phyloP scores from a whole-genome alignment of 2,329 filamentous ascomycete species.

The Xylariaceae sp. region DNA sequence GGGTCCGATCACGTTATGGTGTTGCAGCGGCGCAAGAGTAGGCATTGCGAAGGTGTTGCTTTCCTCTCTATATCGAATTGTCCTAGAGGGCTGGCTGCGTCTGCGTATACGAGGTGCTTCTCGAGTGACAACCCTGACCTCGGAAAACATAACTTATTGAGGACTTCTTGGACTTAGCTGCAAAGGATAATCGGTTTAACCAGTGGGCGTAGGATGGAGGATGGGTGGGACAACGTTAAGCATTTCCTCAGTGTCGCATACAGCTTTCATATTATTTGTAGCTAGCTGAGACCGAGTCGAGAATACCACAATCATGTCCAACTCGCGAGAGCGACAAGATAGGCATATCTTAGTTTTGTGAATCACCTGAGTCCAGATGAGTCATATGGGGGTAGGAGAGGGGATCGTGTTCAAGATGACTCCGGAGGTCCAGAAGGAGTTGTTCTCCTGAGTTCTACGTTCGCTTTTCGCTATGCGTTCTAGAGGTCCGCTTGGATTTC shows the following conservation, averaged over 20 bases:
- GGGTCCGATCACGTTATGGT: slow-evolving; percentile 53
- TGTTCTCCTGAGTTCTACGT: slow-evolving; percentile 30
- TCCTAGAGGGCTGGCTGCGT: too few relatives aligned
- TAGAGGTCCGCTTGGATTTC: too few relatives aligned
- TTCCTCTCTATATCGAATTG: too few relatives aligned
- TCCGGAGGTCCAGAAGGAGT: slow-evolving; percentile 41
- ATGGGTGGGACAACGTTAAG: slow-evolving; percentile 44
- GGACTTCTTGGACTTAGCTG: too few relatives aligned
- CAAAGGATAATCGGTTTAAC: slow-evolving; percentile 56
- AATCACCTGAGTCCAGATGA: slow-evolving; percentile 47
- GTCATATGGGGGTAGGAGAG: slow-evolving; percentile 49
- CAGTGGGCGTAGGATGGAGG: slow-evolving; percentile 46
- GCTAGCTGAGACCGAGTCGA: slow-evolving; percentile 49
- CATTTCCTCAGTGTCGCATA: slow-evolving; percentile 54
- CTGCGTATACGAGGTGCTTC: too few relatives aligned
- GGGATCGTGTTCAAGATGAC: slow-evolving; percentile 49
- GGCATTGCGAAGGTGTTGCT: too few relatives aligned
- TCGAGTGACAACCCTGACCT: too few relatives aligned
- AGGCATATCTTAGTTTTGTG: slow-evolving; percentile 49
- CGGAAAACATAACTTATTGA: too few relatives aligned
- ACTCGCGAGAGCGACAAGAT: slow-evolving; percentile 42
- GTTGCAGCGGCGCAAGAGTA: slow-evolving; percentile 45
- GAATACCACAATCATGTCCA: slow-evolving; percentile 42
- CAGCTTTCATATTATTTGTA: slow-evolving; percentile 54
- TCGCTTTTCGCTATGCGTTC: background rate